Evolutionary conservation across 1,284 basidiomycete genomes (phyloP).

Genomic region (Hemileia vastatrix): DNA sequence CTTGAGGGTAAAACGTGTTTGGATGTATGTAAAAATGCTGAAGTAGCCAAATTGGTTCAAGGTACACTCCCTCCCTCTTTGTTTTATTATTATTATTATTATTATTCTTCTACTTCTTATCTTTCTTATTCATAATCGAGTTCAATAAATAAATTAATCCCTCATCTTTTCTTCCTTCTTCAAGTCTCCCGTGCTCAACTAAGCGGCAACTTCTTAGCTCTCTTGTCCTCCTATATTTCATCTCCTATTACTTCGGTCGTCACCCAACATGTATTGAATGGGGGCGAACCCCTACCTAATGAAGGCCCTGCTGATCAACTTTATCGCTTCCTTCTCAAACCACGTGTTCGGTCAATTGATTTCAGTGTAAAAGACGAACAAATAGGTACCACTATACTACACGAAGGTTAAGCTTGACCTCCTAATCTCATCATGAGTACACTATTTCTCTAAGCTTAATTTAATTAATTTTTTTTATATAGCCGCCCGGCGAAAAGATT

Average conservation of each 20-base stretch:
- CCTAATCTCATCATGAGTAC: too few relatives aligned
- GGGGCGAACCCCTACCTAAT: constrained; percentile 24
- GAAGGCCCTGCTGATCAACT: constrained; percentile 29
- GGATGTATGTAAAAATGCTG: constrained; percentile 58
- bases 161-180: constrained; percentile 3
- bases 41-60: constrained; percentile 63
- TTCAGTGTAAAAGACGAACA: constrained; percentile 56
- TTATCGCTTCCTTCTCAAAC: constrained; percentile 29
- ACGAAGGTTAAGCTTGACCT: constrained; percentile 50
- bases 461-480: not conserved
- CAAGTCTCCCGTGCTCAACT: constrained; percentile 70
- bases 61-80: constrained; percentile 49
- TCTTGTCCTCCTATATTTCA: constrained; percentile 49
- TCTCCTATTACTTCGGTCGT: constrained; percentile 21
- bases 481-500: constrained; percentile 70
- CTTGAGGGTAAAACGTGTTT: constrained; percentile 59
- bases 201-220: constrained; percentile 63
- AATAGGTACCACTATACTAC: constrained; percentile 68
- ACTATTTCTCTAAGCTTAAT: not conserved
- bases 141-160: not conserved
- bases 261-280: constrained; percentile 10
- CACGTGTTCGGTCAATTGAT: constrained; percentile 43
- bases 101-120: not conserved
- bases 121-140: not conserved
- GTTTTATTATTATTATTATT: not conserved